These are phyloP conservation scores for Vicia faba DNA, from an alignment of 306 rosid genomes.

Conservation along the genomic window DNA sequence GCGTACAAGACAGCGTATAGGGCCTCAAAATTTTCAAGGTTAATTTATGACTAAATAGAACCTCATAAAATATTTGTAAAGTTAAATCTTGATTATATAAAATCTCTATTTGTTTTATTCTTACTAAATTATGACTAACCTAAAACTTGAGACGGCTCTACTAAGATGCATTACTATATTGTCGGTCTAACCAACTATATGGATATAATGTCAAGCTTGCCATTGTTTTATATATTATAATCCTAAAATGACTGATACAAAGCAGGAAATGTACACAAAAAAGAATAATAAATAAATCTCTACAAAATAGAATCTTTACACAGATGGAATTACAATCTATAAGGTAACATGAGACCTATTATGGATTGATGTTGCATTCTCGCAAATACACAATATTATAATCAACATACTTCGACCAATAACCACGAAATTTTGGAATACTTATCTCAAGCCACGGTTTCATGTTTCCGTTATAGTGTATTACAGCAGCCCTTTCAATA, in stretches of 20 bases:
- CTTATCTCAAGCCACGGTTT: conserved; percentile 98
- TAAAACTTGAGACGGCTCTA: too few relatives aligned
- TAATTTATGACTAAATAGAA: too few relatives aligned
- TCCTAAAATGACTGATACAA: too few relatives aligned
- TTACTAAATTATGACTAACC: too few relatives aligned
- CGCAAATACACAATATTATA: conserved; percentile 63
- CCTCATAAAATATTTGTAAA: too few relatives aligned
- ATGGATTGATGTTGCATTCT: conserved; percentile 88
- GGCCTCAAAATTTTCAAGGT: too few relatives aligned
- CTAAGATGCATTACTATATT: too few relatives aligned
- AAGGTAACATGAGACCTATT: conserved; percentile 40
- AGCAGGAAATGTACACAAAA: background rate
- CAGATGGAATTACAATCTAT: conserved; percentile 39
- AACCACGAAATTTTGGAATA: conserved; percentile 72
- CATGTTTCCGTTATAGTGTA: conserved; percentile 93
- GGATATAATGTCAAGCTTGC: too few relatives aligned
- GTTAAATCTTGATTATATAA: too few relatives aligned
- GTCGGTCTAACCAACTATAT: background rate
- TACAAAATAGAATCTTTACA: conserved; percentile 41
- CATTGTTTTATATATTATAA: too few relatives aligned
- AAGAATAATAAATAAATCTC: conserved; percentile 45
- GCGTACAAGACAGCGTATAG: too few relatives aligned
- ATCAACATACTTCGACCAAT: conserved; percentile 75
- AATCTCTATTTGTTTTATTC: too few relatives aligned
- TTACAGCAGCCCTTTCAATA: conserved; percentile 74